Base-by-base conservation (phyloP, 2,329 filamentous ascomycete species). In the Phialophora expanda region DNA sequence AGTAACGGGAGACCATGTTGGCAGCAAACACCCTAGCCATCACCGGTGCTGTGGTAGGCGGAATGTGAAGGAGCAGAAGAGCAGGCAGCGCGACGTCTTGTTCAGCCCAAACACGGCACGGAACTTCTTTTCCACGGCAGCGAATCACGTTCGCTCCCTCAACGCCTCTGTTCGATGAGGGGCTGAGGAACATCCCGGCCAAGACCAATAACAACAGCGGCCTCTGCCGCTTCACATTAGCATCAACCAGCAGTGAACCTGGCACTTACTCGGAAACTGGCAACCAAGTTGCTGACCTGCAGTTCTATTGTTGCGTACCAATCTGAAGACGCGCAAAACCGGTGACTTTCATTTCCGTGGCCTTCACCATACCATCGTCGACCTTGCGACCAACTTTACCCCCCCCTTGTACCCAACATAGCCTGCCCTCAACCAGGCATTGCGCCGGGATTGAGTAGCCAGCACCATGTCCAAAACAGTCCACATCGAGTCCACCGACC, bases 401-500 rank as follows among this genome's bases (percentile, higher is more conserved):
- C 17, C 38, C 17, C 8, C 8, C 14, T 8, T 4, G 14, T 44
- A 8, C 44, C 2, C 22, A 48, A 48, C 48, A 12, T 53, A 7
- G 8, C 48, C 26, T 53, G 20, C 34, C 34, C 48, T 56, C 30
- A 48, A 51, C 56, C 48, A 44, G 34, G 34, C 12, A n/a, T n/a
- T 22, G 22, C 24, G 56, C 24, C 46, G 17, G 44, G 48, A 30
- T 48, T 51, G 32, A 46, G 8, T 53, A 56, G 56, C 50, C 68
- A 80, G 30, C 26, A 53, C 73, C 62, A 81, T 82, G 79, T 75
- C 79, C 44, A 73, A 76, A 69, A 76, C 78, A 61, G 74, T 82
- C 61, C 73, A 81, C 12, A 89, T 94, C 72, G 81, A 81, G 66
- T 93, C 90, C 1, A 78, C 84, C 14, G 81, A 82, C 73, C 88